phyloP scores from a whole-genome alignment of 2,329 filamentous ascomycete species.

The Cyclaneusma minus region DNA sequence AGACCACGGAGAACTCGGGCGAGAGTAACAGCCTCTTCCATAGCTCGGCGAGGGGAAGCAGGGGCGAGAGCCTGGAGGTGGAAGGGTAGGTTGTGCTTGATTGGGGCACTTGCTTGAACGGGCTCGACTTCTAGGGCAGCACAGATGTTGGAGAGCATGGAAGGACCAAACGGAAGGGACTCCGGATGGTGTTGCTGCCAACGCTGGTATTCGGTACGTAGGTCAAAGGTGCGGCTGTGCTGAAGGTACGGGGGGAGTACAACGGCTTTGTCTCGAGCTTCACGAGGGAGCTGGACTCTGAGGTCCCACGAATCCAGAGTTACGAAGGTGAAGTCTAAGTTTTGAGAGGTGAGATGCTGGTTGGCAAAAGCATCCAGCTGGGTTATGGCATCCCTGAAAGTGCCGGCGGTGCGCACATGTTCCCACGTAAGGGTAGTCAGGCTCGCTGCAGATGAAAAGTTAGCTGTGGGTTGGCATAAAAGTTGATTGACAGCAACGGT shows the following conservation, averaged over 20 bases:
- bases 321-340: conserved; percentile 94
- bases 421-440: conserved; percentile 98
- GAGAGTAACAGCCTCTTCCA: conserved; percentile 94
- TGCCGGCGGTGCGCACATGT: conserved; percentile 92
- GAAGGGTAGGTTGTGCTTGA: conserved; percentile 97
- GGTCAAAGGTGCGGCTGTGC: conserved; percentile 92
- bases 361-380: conserved; percentile 88
- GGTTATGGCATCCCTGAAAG: conserved; percentile 91
- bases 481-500: too few relatives aligned
- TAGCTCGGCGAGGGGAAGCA: conserved; percentile 84
- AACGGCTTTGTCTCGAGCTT: conserved; percentile 95
- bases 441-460: conserved; percentile 48
- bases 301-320: conserved; percentile 98
- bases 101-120: conserved; percentile 90
- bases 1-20: conserved; percentile 83
- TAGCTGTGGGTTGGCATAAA: too few relatives aligned
- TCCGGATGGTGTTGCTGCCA: conserved; percentile 99
- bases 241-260: conserved; percentile 93
- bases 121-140: conserved; percentile 96
- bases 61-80: conserved; percentile 92
- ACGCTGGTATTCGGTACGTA: conserved; percentile 92
- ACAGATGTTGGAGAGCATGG: conserved; percentile 93
- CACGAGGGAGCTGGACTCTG: conserved; percentile 89
- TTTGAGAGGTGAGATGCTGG: conserved; percentile 80
- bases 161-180: conserved; percentile 90